A percentile compares a stretch with the other conserved stretches of the same genome.
Conservation (phyloP, 2,329 filamentous ascomycete species). For the Fusarium udum region DNA sequence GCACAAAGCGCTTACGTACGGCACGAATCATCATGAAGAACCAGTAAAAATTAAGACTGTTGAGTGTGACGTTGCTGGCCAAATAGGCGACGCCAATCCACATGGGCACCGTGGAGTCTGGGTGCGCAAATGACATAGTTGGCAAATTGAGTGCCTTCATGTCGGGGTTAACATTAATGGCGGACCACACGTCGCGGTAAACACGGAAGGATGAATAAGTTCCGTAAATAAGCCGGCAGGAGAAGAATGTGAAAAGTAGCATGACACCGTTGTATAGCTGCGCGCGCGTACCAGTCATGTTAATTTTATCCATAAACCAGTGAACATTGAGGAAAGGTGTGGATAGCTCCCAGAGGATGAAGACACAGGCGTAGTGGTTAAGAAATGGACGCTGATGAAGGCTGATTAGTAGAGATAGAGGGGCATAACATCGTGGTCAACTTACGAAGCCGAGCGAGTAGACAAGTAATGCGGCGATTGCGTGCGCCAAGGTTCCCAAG, state of each 20-base stretch:
- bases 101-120: conserved; percentile 65
- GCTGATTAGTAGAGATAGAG: not conserved
- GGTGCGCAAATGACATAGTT: conserved; percentile 56
- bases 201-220: conserved; percentile 76
- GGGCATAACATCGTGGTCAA: conserved; percentile 27
- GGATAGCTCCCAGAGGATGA: conserved; percentile 89
- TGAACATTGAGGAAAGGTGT: conserved; percentile 88
- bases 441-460: conserved; percentile 84
- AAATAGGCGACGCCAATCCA: conserved; percentile 78
- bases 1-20: conserved; percentile 77
- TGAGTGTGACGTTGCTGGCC: conserved; percentile 75
- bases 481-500: conserved; percentile 80
- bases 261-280: conserved; percentile 82
- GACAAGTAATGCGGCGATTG: conserved; percentile 75
- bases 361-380: conserved; percentile 82
- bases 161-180: conserved; percentile 53
- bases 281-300: conserved; percentile 76
- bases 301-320: conserved; percentile 91
- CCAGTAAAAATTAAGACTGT: conserved; percentile 84
- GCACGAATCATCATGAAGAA: conserved; percentile 88
- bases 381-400: conserved; percentile 76
- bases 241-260: conserved; percentile 79
- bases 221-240: conserved; percentile 80
- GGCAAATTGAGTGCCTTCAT: conserved; percentile 32
- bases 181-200: conserved; percentile 74